Conservation (phyloP, 768 basidiomycete species). For the Coprinellus micaceus region DNA sequence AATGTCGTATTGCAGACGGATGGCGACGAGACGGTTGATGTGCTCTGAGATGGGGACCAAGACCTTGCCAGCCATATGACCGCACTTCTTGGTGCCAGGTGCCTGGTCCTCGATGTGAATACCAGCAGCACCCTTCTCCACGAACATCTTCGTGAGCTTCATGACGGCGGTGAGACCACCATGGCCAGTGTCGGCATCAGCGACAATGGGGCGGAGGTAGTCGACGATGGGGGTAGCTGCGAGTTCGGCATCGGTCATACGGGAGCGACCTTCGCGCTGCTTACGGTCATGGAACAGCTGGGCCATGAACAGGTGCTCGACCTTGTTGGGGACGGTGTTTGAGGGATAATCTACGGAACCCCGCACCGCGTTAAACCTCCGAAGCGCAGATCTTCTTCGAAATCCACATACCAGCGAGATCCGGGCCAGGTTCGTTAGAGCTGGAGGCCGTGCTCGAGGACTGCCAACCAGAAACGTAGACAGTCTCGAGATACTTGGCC, state of each 20-base stretch:
- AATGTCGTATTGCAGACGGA: constrained; percentile 95
- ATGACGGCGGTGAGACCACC: constrained; percentile 97
- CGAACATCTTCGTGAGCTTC: constrained; percentile 98
- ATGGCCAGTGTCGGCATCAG: constrained; percentile 97
- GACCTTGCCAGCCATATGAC: constrained; percentile 94
- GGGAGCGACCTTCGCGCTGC: constrained; percentile 78
- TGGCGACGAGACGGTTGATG: constrained; percentile 95
- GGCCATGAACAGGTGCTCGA: constrained; percentile 96
- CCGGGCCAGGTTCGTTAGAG: constrained; percentile 95
- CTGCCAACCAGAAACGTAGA: constrained; percentile 97
- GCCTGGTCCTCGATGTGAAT: constrained; percentile 99
- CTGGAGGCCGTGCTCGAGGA: constrained; percentile 91
- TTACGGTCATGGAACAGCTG: constrained; percentile 99
- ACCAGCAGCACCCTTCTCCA: constrained; percentile 96
- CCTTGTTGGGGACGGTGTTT: constrained; percentile 98
- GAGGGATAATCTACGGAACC: constrained; percentile 80
- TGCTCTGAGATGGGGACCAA: constrained; percentile 97
- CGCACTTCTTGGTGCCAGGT: constrained; percentile 94
- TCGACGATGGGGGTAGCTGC: constrained; percentile 70
- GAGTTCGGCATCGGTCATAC: constrained; percentile 66
- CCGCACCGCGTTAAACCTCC: background rate
- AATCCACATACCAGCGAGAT: constrained; percentile 78
- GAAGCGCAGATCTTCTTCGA: no score
- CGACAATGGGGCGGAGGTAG: constrained; percentile 91
- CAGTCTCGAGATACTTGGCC: constrained; percentile 97